These are phyloP conservation scores for Eragrostis curvula DNA, from an alignment of 176 grass and related monocot species.

Conservation along the genomic window DNA sequence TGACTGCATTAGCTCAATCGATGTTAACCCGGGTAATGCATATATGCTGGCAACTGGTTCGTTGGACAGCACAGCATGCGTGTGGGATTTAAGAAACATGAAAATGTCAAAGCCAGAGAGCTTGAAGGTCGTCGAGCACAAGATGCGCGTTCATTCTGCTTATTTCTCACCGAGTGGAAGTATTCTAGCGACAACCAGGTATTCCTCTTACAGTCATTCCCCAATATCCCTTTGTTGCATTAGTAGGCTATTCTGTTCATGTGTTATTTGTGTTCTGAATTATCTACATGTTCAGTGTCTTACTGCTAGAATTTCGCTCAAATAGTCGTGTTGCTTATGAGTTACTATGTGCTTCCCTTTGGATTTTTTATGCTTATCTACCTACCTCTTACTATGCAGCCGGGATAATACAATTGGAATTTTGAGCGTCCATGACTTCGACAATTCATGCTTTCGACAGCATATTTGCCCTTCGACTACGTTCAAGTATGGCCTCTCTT, in stretches of 20 bases:
- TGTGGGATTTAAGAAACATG: slow-evolving; percentile 73
- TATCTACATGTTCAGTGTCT: not conserved
- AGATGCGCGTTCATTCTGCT: slow-evolving; percentile 52
- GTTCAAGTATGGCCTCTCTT: slow-evolving; percentile 34
- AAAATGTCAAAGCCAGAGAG: slow-evolving; percentile 32
- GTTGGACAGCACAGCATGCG: slow-evolving; percentile 42
- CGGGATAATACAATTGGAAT: slow-evolving; percentile 35
- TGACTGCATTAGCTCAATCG: slow-evolving; percentile 52
- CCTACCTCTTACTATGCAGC: slow-evolving; percentile 21
- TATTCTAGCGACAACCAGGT: slow-evolving; percentile 68
- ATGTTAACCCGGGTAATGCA: slow-evolving; percentile 55
- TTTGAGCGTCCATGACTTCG: slow-evolving; percentile 21
- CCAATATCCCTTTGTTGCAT: not conserved
- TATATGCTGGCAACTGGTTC: slow-evolving; percentile 73
- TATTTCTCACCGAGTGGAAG: slow-evolving; percentile 74
- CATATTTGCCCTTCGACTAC: slow-evolving; percentile 35
- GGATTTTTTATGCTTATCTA: not conserved
- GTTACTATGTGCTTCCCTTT: not conserved
- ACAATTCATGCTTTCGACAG: not conserved
- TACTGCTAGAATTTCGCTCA: not conserved
- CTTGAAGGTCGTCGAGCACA: slow-evolving; percentile 46
- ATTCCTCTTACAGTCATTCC: not conserved
- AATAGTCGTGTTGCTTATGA: not conserved
- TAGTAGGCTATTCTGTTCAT: not conserved
- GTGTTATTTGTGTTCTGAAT: not conserved